Base-by-base conservation (phyloP, 768 basidiomycete species). In the Mycena maculata region DNA sequence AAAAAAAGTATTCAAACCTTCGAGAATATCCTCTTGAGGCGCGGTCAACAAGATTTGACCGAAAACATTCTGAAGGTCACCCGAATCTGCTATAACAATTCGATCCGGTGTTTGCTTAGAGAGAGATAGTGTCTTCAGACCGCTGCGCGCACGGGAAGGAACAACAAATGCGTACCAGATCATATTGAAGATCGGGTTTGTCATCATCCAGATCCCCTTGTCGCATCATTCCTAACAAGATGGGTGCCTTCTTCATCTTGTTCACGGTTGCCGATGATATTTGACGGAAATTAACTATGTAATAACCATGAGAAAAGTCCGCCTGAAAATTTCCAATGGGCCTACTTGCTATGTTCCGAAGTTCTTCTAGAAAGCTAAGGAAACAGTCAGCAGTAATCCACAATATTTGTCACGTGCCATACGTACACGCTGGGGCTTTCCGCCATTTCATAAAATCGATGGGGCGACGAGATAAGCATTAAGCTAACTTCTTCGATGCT, bases 1-100 rank as follows among this genome's bases (percentile, higher is more conserved):
- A 22, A 23, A 45, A 38, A 5, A 47, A 3, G 18, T n/a, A 10
- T 18, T 25, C 68, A 16, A 68, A 93, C 90, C 86, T 88, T 99
- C 97, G 13, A 99, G 83, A 10, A 94, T 83, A 71, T 97, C 95
- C 76, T 99, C 96, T 77, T 97, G 93, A 0, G 94, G 92, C 11
- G 92, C 93, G 3, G 86, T 87, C 74, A 90, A 93, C 18, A 97
- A 81, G 2, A 85, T n/a, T n/a, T n/a, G 84, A 48, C 90, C 89
- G 6, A 90, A 89, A 74, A 98, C 98, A 15, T 91, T 82, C 67
- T 93, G 91, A 72, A 91, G 88, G 54, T 93, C 92, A 12, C 90
- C 90, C 74, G 98, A 95, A 75, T 99, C 96, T 4, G 93, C 92
- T 50, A 98, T 86, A 28, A 94, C 87, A 10, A 95, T 88, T 72